Base-by-base conservation (phyloP, 371 early-diverging fungal species). In the Syncephalis fuscata region DNA sequence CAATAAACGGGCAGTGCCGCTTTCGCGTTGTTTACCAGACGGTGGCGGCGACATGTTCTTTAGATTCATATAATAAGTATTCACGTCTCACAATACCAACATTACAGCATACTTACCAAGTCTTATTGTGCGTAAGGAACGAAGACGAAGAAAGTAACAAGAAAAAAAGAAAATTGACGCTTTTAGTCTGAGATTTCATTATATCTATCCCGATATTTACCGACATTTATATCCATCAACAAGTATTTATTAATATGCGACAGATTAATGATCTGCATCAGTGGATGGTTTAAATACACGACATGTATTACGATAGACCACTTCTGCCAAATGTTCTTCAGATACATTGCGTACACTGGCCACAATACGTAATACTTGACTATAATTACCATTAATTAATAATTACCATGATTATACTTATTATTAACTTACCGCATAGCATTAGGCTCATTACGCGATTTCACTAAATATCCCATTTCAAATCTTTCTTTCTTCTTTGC, bases 391-490 rank as follows among this genome's bases (percentile, higher is more conserved):
- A 20, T 20, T 44, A 44, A 24, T 44, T 5, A 14, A 11, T 14
- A 16, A 41, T 19, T 43, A 25, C 15, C 39, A 45, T 11, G 50
- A 42, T n/a, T 3, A 25, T 43, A 9, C 16, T 39, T 16, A 41
- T 14, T 17, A 48, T 17, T 19, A 21, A 67, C 65, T 60, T 71
- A 73, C 70, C 78, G 73, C 25, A 85, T 69, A 5, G 68, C 67
- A 55, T 82, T 83, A 1, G 92, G 88, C 58, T 92, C 92, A 50
- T 88, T 89, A 58, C 92, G 68, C 32, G 71, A 66, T 60, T 89
- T 90, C n/a, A 90, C 82, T 71, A 72, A 72, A 20, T 47, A 56
- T 9, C 84, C 86, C 57, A 62, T 49, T 53, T 71, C 68, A 60
- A 80, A 88, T 44, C 70, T 74, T 57, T 90, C 90, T 57, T 82